Evolutionary conservation across 805 yeast species (phyloP).

Genomic region (Saccharomycopsis schoenii): DNA sequence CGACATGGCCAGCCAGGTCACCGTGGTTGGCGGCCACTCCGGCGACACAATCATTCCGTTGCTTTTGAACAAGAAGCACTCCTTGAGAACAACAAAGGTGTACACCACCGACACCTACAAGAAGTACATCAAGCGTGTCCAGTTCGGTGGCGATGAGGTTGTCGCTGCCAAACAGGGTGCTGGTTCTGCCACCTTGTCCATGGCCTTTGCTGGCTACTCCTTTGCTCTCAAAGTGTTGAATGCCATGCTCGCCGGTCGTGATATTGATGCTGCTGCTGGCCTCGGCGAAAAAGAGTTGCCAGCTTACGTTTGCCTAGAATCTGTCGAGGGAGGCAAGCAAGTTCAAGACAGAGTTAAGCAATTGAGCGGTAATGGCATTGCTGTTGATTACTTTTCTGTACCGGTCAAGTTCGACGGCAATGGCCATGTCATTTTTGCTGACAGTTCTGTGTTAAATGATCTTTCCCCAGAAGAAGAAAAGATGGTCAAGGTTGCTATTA

Average conservation of each 20-base stretch:
- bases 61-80: constrained; percentile 41
- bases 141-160: constrained; percentile 84
- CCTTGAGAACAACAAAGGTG: constrained; percentile 28
- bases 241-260: constrained; percentile 34
- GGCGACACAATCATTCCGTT: constrained; percentile 77
- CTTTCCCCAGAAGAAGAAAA: constrained; percentile 40
- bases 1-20: constrained; percentile 30
- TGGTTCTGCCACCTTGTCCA: constrained; percentile 76
- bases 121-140: constrained; percentile 62
- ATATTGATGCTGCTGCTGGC: not conserved
- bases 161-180: constrained; percentile 78
- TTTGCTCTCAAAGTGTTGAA: constrained; percentile 58
- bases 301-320: constrained; percentile 46
- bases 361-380: constrained; percentile 26
- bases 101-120: constrained; percentile 35
- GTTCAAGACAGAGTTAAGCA: constrained; percentile 19
- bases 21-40: constrained; percentile 82
- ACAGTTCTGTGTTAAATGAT: constrained; percentile 26
- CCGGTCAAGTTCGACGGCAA: constrained; percentile 47
- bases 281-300: constrained; percentile 21
- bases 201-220: constrained; percentile 79
- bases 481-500: constrained; percentile 42
- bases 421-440: constrained; percentile 33
- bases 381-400: constrained; percentile 45
- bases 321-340: constrained; percentile 37